Evolutionary conservation across 2,329 filamentous ascomycete genomes (phyloP).

Genomic region (Scedosporium dehoogii): DNA sequence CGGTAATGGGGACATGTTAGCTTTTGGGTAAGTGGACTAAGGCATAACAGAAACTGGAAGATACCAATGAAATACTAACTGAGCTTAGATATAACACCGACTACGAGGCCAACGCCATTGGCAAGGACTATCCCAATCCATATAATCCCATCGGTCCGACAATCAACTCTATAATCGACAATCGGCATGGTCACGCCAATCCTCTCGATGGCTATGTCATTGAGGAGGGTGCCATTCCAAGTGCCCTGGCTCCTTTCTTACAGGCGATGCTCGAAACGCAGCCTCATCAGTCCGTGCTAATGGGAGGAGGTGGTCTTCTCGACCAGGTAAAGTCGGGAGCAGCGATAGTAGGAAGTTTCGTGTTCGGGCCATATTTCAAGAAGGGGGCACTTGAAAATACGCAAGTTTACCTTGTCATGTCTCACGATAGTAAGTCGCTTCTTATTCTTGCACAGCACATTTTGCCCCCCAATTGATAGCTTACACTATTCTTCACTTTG

Average conservation of each 20-base stretch:
- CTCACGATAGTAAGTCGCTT: conserved; percentile 47
- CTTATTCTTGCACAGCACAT: conserved; percentile 7
- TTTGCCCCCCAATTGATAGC: not conserved
- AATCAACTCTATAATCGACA: conserved; percentile 54
- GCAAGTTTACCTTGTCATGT: conserved; percentile 57
- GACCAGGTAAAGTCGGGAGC: conserved; percentile 35
- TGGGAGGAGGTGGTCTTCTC: conserved; percentile 26
- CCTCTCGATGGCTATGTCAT: conserved; percentile 53
- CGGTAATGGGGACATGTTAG: conserved; percentile 57
- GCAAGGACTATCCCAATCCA: conserved; percentile 34
- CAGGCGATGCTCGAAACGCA: conserved; percentile 46
- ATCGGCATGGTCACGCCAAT: conserved; percentile 39
- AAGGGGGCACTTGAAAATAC: conserved; percentile 49
- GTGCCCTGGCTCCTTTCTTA: conserved; percentile 44
- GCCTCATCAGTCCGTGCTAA: conserved; percentile 30
- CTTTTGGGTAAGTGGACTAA: conserved; percentile 39
- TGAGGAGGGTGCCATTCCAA: conserved; percentile 52
- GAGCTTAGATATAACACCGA: conserved; percentile 46
- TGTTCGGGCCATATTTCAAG: conserved; percentile 48
- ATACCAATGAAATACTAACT: not conserved
- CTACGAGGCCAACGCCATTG: conserved; percentile 45
- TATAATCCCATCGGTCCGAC: conserved; percentile 49
- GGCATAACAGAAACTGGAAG: not conserved
- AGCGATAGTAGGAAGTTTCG: conserved; percentile 38
- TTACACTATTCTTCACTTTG: not conserved